These are phyloP conservation scores for Chiua virens DNA, from an alignment of 768 basidiomycete species.

Conservation along the genomic window DNA sequence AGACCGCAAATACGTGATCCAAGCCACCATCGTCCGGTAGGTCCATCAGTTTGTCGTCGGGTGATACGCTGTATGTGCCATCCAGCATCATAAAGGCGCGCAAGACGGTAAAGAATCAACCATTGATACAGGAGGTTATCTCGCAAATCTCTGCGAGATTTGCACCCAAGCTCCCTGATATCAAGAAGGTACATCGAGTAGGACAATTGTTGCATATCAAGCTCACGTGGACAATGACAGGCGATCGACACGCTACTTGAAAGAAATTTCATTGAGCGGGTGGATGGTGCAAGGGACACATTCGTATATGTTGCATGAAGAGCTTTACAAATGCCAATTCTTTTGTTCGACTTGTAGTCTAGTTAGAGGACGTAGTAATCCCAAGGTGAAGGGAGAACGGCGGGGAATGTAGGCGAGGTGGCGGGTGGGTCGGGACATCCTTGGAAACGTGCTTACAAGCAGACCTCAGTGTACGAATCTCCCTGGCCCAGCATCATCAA, in stretches of 20 bases:
- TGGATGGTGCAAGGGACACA: slow-evolving; percentile 85
- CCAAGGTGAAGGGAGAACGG: too few species aligned
- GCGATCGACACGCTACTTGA: slow-evolving; percentile 93
- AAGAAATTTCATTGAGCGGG: slow-evolving; percentile 97
- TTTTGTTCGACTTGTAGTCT: too few species aligned
- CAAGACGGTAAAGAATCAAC: slow-evolving; percentile 93
- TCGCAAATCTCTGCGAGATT: slow-evolving; percentile 87
- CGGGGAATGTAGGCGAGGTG: too few species aligned
- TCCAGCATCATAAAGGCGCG: too few species aligned
- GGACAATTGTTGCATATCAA: not conserved
- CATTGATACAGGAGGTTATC: slow-evolving; percentile 86
- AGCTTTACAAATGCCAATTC: too few species aligned
- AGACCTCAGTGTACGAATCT: too few species aligned
- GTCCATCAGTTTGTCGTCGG: not conserved
- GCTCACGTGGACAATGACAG: slow-evolving; percentile 35
- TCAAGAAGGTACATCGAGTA: slow-evolving; percentile 76
- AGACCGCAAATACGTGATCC: slow-evolving; percentile 94
- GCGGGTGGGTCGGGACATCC: too few species aligned
- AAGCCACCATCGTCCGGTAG: slow-evolving; percentile 87
- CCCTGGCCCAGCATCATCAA: too few species aligned
- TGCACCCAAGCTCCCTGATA: slow-evolving; percentile 91
- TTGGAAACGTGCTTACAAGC: too few species aligned
- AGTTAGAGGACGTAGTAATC: too few species aligned
- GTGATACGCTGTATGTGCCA: not conserved
- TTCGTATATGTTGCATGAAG: slow-evolving; percentile 38